Percentiles rank a stretch among this genome's conserved stretches.
Conservation (phyloP, 345 rosid species). For the Carallia pectinifolia region DNA sequence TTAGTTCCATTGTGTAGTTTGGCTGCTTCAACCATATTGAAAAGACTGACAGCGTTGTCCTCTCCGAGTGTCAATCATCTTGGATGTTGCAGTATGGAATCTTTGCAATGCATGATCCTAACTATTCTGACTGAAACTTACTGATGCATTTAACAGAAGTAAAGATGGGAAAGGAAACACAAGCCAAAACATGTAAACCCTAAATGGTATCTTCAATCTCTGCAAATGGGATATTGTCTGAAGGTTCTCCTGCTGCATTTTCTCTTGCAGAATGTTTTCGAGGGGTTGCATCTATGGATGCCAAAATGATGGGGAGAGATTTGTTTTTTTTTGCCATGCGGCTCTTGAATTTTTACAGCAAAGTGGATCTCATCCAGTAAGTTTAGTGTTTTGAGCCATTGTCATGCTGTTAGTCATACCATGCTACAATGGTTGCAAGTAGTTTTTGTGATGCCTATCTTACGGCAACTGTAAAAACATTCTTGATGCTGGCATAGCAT, state of each 20-base stretch:
- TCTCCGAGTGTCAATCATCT: too few species aligned
- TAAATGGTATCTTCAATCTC: neutral
- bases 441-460: constrained; percentile 1
- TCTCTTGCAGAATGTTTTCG: constrained; percentile 53
- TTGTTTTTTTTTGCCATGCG: constrained; percentile 90
- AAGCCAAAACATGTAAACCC: neutral
- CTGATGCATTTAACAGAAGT: too few species aligned
- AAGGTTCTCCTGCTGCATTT: constrained; percentile 8
- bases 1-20: neutral
- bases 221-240: neutral
- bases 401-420: neutral
- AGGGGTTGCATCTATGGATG: constrained; percentile 78
- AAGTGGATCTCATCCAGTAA: constrained; percentile 85
- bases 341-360: constrained; percentile 90
- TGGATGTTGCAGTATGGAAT: too few species aligned
- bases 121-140: too few species aligned
- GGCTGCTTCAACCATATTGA: too few species aligned
- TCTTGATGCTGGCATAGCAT: neutral
- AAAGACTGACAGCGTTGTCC: too few species aligned
- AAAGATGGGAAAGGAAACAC: too few species aligned
- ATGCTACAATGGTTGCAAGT: neutral
- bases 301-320: constrained; percentile 76
- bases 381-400: constrained; percentile 18
- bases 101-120: too few species aligned
- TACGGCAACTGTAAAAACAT: neutral